phyloP scores from a whole-genome alignment of 202 grass and related monocot species.

The Zizania palustris region DNA sequence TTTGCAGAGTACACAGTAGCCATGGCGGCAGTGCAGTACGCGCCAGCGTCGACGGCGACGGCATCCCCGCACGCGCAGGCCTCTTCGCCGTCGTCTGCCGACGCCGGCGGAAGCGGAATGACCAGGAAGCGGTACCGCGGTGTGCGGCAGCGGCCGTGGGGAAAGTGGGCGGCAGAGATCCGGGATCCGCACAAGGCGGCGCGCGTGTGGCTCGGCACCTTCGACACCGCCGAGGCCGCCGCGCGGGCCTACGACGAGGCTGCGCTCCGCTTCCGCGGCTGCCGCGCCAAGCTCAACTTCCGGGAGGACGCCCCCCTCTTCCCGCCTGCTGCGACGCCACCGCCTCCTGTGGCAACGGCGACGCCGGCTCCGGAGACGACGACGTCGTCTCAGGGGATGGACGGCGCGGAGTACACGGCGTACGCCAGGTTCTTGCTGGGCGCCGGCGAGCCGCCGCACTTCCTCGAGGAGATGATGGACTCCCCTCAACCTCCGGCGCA shows the following conservation, averaged over 20 bases:
- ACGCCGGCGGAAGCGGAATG: neutral
- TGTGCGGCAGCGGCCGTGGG: slow-evolving; percentile 67
- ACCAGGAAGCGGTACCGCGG: slow-evolving; percentile 42
- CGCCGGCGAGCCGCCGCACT: neutral
- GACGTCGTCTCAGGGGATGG: slow-evolving; percentile 29
- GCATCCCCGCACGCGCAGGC: neutral
- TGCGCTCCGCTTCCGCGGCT: slow-evolving; percentile 53
- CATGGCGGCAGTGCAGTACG: neutral
- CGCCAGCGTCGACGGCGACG: neutral
- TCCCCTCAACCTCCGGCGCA: neutral
- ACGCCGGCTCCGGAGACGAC: neutral
- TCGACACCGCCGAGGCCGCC: slow-evolving; percentile 57
- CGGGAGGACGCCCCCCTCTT: slow-evolving; percentile 33
- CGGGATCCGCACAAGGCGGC: slow-evolving; percentile 58
- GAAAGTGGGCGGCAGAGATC: slow-evolving; percentile 81
- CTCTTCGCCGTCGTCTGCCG: neutral
- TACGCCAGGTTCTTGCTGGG: slow-evolving; percentile 50
- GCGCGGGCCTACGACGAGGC: slow-evolving; percentile 61
- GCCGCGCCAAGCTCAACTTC: no score
- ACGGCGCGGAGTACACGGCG: slow-evolving; percentile 34
- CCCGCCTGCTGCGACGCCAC: neutral
- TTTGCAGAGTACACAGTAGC: neutral
- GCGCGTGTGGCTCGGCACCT: slow-evolving; percentile 68
- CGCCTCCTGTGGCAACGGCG: no score
- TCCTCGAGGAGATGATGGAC: neutral